Percentiles rank a stretch among this genome's conserved stretches.
Evolutionary conservation across 2,329 filamentous ascomycete genomes (phyloP).

Genomic region (Fusarium austroafricanum): DNA sequence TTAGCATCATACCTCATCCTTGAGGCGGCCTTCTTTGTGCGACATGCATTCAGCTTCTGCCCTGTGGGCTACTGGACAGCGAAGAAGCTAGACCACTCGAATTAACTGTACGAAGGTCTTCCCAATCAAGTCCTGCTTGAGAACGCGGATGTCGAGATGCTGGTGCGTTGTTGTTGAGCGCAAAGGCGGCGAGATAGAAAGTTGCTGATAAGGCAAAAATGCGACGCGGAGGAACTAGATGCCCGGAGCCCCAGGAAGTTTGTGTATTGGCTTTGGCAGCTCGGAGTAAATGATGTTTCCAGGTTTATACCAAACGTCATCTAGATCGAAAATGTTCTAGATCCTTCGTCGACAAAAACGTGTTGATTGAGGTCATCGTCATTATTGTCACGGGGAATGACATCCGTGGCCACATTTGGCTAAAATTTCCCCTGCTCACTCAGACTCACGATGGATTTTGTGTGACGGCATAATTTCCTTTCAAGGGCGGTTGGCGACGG

Average conservation of each 20-base stretch:
- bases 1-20: constrained; percentile 64
- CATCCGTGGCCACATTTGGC: constrained; percentile 23
- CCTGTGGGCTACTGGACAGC: constrained; percentile 28
- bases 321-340: background rate
- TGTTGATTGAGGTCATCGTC: constrained; percentile 18
- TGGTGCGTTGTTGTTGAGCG: constrained; percentile 10
- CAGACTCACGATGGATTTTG: constrained; percentile 12
- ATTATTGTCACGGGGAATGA: constrained; percentile 22
- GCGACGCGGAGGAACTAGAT: constrained; percentile 33
- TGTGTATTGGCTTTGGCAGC: background rate
- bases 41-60: constrained; percentile 52
- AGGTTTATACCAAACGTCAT: background rate
- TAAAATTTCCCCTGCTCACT: constrained; percentile 9
- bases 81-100: constrained; percentile 38
- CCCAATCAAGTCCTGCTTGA: background rate
- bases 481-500: constrained; percentile 37
- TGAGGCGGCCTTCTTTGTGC: constrained; percentile 58
- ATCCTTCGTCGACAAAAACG: background rate
- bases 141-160: background rate
- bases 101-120: background rate
- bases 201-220: constrained; percentile 28
- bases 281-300: background rate
- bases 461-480: constrained; percentile 25
- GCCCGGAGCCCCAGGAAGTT: constrained; percentile 20
- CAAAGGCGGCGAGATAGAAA: constrained; percentile 54